Base-by-base conservation (phyloP, 352 stramenopile species). In the Pythium angustatum region DNA sequence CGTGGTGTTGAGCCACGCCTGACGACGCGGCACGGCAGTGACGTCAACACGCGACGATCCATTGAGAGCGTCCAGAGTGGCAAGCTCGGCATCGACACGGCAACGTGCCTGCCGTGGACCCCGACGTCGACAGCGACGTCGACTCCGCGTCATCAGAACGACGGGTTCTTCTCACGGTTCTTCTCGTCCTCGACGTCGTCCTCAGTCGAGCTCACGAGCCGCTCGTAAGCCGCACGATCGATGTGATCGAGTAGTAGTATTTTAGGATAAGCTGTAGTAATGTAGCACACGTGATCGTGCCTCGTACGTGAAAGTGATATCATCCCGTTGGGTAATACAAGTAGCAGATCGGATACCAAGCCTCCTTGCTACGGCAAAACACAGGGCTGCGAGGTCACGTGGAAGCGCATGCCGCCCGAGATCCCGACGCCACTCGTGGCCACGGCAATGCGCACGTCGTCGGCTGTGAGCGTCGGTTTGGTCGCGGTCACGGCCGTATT, bases 401-500 rank as follows among this genome's bases (percentile, higher is more conserved):
- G 59, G 53, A 69, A 71, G 34, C 61, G 54, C 15, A 73, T 66
- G 34, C 65, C 52, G 24, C 54, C 60, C 17, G 71, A 53, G n/a
- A 71, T 45, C 5, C 53, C 30, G 17, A 74, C 24, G 41, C 66
- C 52, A 0, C 54, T 41, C 11, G 62, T 41, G 55, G 68, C 65
- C 48, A 78, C 55, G 2, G 24, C 22, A 40, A 78, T 75, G 22
- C n/a, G 21, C 22, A 30, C 24, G 31, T 71, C 50, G 12, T 61
- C 57, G 24, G 26, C 33, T 5, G 24, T 28, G 14, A 48, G 8
- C 49, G 24, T 36, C 14, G 53, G 15, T 54, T 69, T 58, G 41
- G 22, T 12, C 44, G 71, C 67, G 9, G 61, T 71, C 28, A 78
- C 41, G 10, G 67, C 67, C 0, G 58, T 50, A 28, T 73, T 75